A percentile compares a stretch with the other conserved stretches of the same genome.
Evolutionary conservation across 495 filamentous ascomycete species (phyloP).

Genomic region (Diplogelasinospora grovesii): DNA sequence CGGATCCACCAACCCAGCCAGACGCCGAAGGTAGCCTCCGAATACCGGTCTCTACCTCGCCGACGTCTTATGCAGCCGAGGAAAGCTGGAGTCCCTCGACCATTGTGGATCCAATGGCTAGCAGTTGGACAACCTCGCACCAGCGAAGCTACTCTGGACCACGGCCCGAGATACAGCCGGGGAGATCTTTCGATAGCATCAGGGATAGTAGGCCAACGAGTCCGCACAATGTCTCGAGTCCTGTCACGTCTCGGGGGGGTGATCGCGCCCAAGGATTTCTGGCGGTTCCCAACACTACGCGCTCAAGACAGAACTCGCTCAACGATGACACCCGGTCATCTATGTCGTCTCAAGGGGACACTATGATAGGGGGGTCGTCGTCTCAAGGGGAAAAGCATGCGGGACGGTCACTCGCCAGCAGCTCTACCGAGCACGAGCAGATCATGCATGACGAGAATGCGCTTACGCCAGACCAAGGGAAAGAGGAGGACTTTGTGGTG

Average conservation of each 20-base stretch:
- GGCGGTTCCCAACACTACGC: slow-evolving; percentile 40
- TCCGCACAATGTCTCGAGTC: slow-evolving; percentile 82
- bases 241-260: slow-evolving; percentile 41
- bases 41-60: slow-evolving; percentile 28
- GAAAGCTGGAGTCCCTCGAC: slow-evolving; percentile 40
- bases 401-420: slow-evolving; percentile 20
- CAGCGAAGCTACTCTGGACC: slow-evolving; percentile 22
- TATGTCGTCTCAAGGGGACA: slow-evolving; percentile 38
- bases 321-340: slow-evolving; percentile 45
- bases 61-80: slow-evolving; percentile 38
- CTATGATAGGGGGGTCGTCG: slow-evolving; percentile 27
- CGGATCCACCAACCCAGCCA: slow-evolving; percentile 11
- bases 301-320: slow-evolving; percentile 48
- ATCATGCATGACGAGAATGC: slow-evolving; percentile 48
- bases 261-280: slow-evolving; percentile 41
- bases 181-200: slow-evolving; percentile 66
- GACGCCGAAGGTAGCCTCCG: slow-evolving; percentile 10
- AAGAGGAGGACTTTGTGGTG: slow-evolving; percentile 57
- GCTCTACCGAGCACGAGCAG: slow-evolving; percentile 34
- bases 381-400: slow-evolving; percentile 33
- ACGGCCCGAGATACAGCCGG: slow-evolving; percentile 52
- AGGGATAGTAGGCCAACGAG: slow-evolving; percentile 78
- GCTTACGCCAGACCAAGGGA: slow-evolving; percentile 59
- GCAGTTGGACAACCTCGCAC: slow-evolving; percentile 42
- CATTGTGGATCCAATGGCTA: slow-evolving; percentile 35